Conservation (phyloP, 208 protist species). For the Trichomonas gallinae region DNA sequence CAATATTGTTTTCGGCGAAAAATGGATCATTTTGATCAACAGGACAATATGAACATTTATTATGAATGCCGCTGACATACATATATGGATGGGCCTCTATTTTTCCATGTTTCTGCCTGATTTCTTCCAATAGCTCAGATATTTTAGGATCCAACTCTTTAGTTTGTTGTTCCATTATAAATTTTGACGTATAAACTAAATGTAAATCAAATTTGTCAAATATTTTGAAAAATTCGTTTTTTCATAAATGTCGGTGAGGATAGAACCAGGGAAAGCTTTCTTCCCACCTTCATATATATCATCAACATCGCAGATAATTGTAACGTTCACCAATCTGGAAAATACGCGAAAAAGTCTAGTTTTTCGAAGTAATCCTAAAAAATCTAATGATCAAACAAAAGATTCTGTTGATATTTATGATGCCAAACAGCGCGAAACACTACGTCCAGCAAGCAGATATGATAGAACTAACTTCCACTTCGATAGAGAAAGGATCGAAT, state of each 20-base stretch:
- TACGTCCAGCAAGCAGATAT: neutral
- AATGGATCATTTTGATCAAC: neutral
- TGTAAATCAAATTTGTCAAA: neutral
- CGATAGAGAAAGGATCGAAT: neutral
- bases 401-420: neutral
- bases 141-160: neutral
- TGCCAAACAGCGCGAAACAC: neutral
- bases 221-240: neutral
- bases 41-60: neutral
- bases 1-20: neutral
- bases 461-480: neutral
- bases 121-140: neutral
- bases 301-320: neutral
- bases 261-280: neutral
- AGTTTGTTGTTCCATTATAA: neutral
- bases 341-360: neutral
- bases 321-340: neutral
- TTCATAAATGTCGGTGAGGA: neutral
- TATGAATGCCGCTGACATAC: neutral
- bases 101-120: neutral
- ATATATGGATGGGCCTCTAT: neutral
- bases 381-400: neutral
- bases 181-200: neutral
- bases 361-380: neutral
- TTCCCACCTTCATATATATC: neutral